Evolutionary conservation across 2,329 filamentous ascomycete species (phyloP), one percentile per base, ranked within the genome.

Genomic region (Dryadomyces quercus-mongolicae): DNA sequence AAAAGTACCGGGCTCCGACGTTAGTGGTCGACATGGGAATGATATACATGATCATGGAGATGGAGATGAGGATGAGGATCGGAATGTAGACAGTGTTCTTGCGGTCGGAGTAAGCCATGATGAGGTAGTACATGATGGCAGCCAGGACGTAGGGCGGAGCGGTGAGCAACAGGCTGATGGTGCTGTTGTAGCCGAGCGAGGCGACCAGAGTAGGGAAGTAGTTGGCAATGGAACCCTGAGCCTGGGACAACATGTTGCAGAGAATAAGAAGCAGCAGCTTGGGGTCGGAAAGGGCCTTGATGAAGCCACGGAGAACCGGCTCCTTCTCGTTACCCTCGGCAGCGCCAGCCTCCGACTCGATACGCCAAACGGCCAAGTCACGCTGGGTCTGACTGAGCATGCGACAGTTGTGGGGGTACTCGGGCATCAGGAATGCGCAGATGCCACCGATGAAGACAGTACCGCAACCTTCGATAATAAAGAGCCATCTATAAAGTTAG

Each of bases 121-220:
- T 56, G 64, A 69, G 57, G 67, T 54, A 55, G 51, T 52, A 57
- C 47, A 70, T 62, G 3, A 62, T 58, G 3, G 62, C 68, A 1
- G 70, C 70, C 2, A 73, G 64, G 6, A 73, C 63, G 49, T 74
- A 75, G 1, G 73, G 73, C 0, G 73, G 73, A 2, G 68, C 70
- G 0, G 73, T 76, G 5, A 76, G 66, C 8, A 76, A 65, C 10
- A 76, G 60, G 8, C 65, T 73, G 54, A 70, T 63, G 2, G 68
- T 74, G 57, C 62, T 57, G 57, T 60, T 60, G 55, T 64, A 70
- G 10, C 64, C 61, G 10, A 70, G 62, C 0, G 67, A 64, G 2
- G 56, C 58, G 38, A 70, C 64, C 3, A 70, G 61, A 0, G 66
- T 68, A 1, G 64, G 59, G 55, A 62, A 65, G 57, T 58, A 63